Evolutionary conservation across 2,329 filamentous ascomycete species (phyloP).

Genomic region (Fusarium floridanum): DNA sequence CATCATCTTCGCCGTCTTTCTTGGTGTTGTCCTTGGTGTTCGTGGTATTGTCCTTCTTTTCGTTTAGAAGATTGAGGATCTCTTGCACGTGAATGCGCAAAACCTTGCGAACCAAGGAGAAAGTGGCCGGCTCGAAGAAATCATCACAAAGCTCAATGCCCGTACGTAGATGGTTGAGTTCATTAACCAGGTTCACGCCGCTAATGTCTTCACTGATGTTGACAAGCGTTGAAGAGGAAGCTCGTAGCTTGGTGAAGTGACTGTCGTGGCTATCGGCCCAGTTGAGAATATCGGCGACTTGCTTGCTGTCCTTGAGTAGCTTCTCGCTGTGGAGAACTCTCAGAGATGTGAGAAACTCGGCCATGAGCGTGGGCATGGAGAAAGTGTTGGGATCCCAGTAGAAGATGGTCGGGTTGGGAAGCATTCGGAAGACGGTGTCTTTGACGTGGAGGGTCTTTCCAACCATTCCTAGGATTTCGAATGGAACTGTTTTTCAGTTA

Average conservation of each 20-base stretch:
- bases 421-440: conserved; percentile 54
- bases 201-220: conserved; percentile 24
- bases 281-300: conserved; percentile 15
- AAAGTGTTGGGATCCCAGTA: conserved; percentile 39
- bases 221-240: conserved; percentile 24
- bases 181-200: conserved; percentile 26
- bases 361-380: conserved; percentile 22
- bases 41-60: background rate
- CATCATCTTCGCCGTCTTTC: background rate
- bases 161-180: conserved; percentile 20
- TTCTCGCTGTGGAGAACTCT: background rate
- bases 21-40: background rate
- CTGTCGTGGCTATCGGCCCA: conserved; percentile 27
- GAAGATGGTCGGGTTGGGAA: conserved; percentile 55
- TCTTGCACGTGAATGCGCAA: conserved; percentile 33
- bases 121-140: conserved; percentile 1
- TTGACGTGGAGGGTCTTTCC: conserved; percentile 52
- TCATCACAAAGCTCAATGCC: conserved; percentile 31
- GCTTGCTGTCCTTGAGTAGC: background rate
- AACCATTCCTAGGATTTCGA: conserved; percentile 56
- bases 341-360: conserved; percentile 19
- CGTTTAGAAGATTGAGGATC: conserved; percentile 22
- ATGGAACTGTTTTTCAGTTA: conserved; percentile 14
- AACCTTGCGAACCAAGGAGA: conserved; percentile 26
- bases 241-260: conserved; percentile 19